Base-by-base conservation (phyloP, 1,284 basidiomycete genomes). In the Omphalotus olearius region DNA sequence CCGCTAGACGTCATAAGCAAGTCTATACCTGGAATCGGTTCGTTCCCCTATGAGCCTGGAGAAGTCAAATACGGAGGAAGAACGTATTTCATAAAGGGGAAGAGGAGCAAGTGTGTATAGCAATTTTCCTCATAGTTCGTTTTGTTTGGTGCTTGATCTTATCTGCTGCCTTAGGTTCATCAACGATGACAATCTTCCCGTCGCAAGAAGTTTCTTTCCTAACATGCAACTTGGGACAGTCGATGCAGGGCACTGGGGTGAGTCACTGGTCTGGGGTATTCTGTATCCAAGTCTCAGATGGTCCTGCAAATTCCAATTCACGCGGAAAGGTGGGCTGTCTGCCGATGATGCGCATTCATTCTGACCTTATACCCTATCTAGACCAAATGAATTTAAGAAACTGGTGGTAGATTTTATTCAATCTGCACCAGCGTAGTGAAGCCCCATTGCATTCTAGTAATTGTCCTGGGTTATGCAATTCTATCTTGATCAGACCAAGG, bases 51-150 rank as follows among this genome's bases (percentile, higher is more conserved):
- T 57, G 71, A 69, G 17, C 73, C 79, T 0, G 79, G 77, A 0
- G 79, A 88, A 56, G 67, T 67, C 13, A 68, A 56, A 3, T 93
- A 83, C 79, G 63, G 75, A 5, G 85, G 86, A 0, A 72, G 71
- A 42, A 79, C 85, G 0, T 65, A 95, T 9, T 88, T 92, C 56
- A 76, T 94, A 57, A 93, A 92, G 63, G 92, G 93, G 1, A 69
- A 70, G 23, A 83, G 81, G 69, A 91, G 86, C 80, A 80, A 78
- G 82, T 87, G 55, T 60, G 79, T 69, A n/a, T 10, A 25, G 17
- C 26, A 16, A 10, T 23, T 20, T 13, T 37, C 17, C 16, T 0
- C 9, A 20, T 26, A 13, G 13, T 17, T 42, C 25, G 17, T 25
- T 16, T 23, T 23, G 23, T 35, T 16, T 26, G 38, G 4, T 40